Base-by-base conservation (phyloP, 139 green algal genomes). In the Monoraphidium neglectum region DNA sequence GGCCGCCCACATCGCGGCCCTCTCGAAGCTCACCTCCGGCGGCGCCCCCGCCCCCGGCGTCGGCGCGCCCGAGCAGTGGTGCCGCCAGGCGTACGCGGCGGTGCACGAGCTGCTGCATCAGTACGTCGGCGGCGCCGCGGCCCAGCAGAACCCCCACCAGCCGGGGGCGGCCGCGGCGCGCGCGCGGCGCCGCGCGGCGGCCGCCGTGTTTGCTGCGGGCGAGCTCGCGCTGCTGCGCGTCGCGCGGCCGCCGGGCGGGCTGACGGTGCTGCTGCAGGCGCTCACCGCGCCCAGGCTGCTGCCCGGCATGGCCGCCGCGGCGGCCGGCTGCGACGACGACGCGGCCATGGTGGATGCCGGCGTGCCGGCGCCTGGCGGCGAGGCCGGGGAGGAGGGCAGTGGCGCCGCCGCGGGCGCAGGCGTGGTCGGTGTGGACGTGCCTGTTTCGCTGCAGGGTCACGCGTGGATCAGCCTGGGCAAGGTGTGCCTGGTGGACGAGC, bases 381-480 rank as follows among this genome's bases (percentile, higher is more conserved):
- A 36, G 23, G n/a, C 60, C 36, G 69, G 51, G 47, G 61, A n/a
- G 28, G 43, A 76, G 69, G n/a, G 37, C 13, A 12, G 30, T n/a
- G 53, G 49, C 28, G 53, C 26, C 43, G 56, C 69, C 16, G 43
- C 38, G 4, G 35, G 5, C 26, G 4, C 60, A 26, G 26, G 12
- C 56, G 56, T 15, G 26, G n/a, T 8, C 56, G 56, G 56, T 15
- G 12, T 10, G 12, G 26, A 30, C 13, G 56, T 77, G 57, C 70
- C 56, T 23, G 56, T 30, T 12, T 40, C 47, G 35, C 18, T 92
- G 71, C 82, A 83, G 68, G 91, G 83, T 4, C 87, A 93, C 53
- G 89, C 91, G 0, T 97, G 91, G 91, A 82, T 86, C 1, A 86
- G 84, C 24, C 80, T 96, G 62, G 93, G 93, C 66, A 96, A 96